Evolutionary conservation across 2,329 filamentous ascomycete genomes (phyloP).

Genomic region (Aspergillaceae sp.): DNA sequence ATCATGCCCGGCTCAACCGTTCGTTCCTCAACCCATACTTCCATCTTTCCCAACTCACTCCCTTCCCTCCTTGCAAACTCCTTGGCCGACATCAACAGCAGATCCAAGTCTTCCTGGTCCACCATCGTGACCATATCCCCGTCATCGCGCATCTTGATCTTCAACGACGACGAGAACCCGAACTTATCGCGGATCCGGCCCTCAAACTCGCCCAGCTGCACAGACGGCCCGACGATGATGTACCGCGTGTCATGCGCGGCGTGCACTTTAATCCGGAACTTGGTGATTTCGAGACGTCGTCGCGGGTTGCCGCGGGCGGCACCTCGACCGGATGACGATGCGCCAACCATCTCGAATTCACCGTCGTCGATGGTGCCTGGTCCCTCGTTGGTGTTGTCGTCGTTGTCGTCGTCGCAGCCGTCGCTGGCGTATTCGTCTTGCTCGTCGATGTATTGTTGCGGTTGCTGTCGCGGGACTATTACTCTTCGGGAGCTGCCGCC

Average conservation of each 20-base stretch:
- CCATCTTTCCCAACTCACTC: conserved; percentile 83
- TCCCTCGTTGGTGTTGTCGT: conserved; percentile 46
- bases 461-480: conserved; percentile 25
- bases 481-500: conserved; percentile 24
- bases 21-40: conserved; percentile 47
- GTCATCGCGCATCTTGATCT: conserved; percentile 85
- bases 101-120: conserved; percentile 90
- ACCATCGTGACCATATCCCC: conserved; percentile 96
- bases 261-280: conserved; percentile 88
- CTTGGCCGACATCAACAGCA: conserved; percentile 66
- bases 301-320: conserved; percentile 24
- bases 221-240: conserved; percentile 68
- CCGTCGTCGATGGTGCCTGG: conserved; percentile 59
- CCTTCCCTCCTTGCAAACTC: conserved; percentile 62
- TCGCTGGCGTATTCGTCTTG: conserved; percentile 66
- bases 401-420: conserved; percentile 55
- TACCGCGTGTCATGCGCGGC: conserved; percentile 78
- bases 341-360: conserved; percentile 70
- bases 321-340: conserved; percentile 27
- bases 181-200: conserved; percentile 82
- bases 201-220: conserved; percentile 69
- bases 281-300: conserved; percentile 55
- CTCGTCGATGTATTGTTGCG: conserved; percentile 64
- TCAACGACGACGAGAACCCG: conserved; percentile 51
- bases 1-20: conserved; percentile 12